These are phyloP conservation scores for Podochytrium sp. DNA, from an alignment of 192 early-diverging fungal species.

Conservation along the genomic window DNA sequence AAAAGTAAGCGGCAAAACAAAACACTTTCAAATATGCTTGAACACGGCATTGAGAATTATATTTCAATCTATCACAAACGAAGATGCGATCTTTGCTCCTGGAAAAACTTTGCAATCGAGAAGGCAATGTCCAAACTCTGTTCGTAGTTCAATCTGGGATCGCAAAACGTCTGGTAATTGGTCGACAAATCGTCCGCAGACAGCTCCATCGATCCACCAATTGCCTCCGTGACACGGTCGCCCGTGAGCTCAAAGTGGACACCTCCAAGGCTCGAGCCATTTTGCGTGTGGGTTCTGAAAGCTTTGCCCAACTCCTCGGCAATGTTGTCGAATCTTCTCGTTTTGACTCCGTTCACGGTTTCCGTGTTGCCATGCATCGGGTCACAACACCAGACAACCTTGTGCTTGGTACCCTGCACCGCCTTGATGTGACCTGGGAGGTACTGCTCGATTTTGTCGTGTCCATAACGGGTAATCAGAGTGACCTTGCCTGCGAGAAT, in stretches of 20 bases:
- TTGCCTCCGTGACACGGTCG: slow-evolving; percentile 90
- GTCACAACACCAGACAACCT: slow-evolving; percentile 93
- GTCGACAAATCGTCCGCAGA: slow-evolving; percentile 75
- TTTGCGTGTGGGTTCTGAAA: slow-evolving; percentile 80
- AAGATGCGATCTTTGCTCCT: slow-evolving; percentile 40
- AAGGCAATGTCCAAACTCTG: slow-evolving; percentile 97
- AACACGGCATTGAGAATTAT: too few species aligned
- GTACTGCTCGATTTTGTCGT: slow-evolving; percentile 77
- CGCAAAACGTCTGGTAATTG: slow-evolving; percentile 97
- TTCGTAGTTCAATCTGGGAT: slow-evolving; percentile 94
- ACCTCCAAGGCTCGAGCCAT: slow-evolving; percentile 78
- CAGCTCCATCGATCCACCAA: slow-evolving; percentile 98
- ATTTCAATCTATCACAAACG: slow-evolving; percentile 20
- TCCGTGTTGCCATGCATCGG: slow-evolving; percentile 99
- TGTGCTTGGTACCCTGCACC: slow-evolving; percentile 82
- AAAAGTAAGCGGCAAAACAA: too few species aligned
- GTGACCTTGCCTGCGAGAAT: slow-evolving; percentile 76
- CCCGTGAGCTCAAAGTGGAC: slow-evolving; percentile 98
- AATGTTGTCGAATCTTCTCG: slow-evolving; percentile 88
- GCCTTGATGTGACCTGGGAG: slow-evolving; percentile 89
- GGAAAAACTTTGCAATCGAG: slow-evolving; percentile 86
- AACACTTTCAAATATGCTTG: too few species aligned
- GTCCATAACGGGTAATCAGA: slow-evolving; percentile 94
- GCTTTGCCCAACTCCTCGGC: slow-evolving; percentile 81
- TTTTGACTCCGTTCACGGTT: slow-evolving; percentile 85